Conservation (phyloP, 1,284 basidiomycete genomes). For the Thelephora terrestris region DNA sequence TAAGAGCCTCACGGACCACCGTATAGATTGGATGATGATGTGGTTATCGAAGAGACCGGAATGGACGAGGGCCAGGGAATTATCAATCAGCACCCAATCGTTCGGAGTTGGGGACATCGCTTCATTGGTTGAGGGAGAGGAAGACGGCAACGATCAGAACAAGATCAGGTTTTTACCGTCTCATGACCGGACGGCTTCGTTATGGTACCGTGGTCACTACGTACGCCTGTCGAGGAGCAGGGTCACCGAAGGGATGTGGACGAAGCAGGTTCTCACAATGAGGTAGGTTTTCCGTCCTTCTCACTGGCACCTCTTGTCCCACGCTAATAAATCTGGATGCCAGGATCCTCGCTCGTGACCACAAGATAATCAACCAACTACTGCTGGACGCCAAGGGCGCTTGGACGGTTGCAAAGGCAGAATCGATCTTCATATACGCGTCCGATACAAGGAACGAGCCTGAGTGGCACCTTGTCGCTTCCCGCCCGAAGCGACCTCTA, state of each 20-base stretch:
- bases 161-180: conserved; percentile 41
- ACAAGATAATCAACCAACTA: conserved; percentile 36
- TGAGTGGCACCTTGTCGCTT: conserved; percentile 45
- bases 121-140: conserved; percentile 22
- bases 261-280: conserved; percentile 14
- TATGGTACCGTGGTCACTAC: conserved; percentile 43
- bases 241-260: conserved; percentile 16
- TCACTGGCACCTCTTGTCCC: background rate
- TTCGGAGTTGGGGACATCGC: conserved; percentile 17
- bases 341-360: conserved; percentile 38
- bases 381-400: conserved; percentile 45
- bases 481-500: conserved; percentile 52
- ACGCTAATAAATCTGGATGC: background rate
- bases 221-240: conserved; percentile 31
- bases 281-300: no score
- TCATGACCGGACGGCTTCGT: conserved; percentile 29
- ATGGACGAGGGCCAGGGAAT: conserved; percentile 23
- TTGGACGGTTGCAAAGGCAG: conserved; percentile 40
- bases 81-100: conserved; percentile 21
- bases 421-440: conserved; percentile 47
- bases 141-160: conserved; percentile 21
- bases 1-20: background rate
- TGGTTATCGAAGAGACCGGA: conserved; percentile 25
- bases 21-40: conserved; percentile 23
- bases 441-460: conserved; percentile 34